phyloP scores from a whole-genome alignment of 208 protist species.

The Crithidia expoeki region DNA sequence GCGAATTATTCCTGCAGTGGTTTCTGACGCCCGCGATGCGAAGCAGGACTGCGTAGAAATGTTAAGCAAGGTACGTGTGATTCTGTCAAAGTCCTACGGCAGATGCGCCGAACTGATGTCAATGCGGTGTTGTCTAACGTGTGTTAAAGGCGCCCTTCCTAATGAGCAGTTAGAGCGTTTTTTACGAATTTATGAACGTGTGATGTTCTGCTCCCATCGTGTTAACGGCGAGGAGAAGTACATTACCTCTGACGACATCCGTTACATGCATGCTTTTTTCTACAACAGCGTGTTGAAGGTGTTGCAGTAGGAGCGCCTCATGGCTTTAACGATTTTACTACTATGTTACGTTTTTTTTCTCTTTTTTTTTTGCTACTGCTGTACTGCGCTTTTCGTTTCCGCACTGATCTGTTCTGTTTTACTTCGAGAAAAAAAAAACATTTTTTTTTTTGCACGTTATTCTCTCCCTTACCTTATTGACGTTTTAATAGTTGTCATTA shows the following conservation, averaged over 20 bases:
- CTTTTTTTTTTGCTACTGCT: not conserved
- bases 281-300: slow-evolving; percentile 85
- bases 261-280: slow-evolving; percentile 89
- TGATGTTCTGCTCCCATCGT: slow-evolving; percentile 77
- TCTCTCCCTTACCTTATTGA: too few species aligned
- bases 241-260: slow-evolving; percentile 85
- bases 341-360: not conserved
- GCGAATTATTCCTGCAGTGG: slow-evolving; percentile 65
- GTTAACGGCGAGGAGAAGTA: slow-evolving; percentile 55
- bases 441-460: not conserved
- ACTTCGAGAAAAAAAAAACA: too few species aligned
- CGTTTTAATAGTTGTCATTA: too few species aligned
- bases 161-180: slow-evolving; percentile 66
- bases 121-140: slow-evolving; percentile 87
- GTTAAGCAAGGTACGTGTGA: slow-evolving; percentile 65
- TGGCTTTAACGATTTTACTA: too few species aligned
- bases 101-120: slow-evolving; percentile 73
- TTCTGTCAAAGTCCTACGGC: slow-evolving; percentile 63
- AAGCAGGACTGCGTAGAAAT: slow-evolving; percentile 75
- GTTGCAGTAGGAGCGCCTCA: slow-evolving; percentile 41
- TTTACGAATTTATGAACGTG: slow-evolving; percentile 76
- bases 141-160: slow-evolving; percentile 73
- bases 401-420: not conserved
- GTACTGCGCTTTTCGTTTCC: not conserved
- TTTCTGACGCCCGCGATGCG: slow-evolving; percentile 69